phyloP scores from a whole-genome alignment of 306 rosid genomes.

The Castanea crenata region DNA sequence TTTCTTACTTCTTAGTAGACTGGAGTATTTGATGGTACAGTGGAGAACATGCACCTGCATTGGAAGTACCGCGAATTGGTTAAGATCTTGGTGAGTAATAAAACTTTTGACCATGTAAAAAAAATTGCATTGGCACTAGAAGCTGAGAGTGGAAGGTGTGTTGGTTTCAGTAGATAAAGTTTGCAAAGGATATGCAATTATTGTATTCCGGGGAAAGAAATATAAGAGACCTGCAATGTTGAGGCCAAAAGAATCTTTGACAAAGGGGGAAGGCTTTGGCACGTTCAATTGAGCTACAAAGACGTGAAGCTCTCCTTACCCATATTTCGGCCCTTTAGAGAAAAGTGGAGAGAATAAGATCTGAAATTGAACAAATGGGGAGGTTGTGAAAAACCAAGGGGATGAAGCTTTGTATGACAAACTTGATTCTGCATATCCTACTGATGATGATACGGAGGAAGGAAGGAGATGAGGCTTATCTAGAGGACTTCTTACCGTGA shows the following conservation, averaged over 20 bases:
- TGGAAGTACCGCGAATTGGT: constrained; percentile 95
- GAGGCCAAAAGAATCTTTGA: constrained; percentile 92
- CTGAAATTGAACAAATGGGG: constrained; percentile 89
- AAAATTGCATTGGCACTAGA: constrained; percentile 86
- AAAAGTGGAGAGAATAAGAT: constrained; percentile 56
- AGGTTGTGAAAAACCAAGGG: constrained; percentile 59
- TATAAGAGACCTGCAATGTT: constrained; percentile 75
- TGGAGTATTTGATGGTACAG: constrained; percentile 93
- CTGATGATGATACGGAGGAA: constrained; percentile 35
- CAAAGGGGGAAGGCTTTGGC: constrained; percentile 95
- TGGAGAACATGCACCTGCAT: constrained; percentile 98
- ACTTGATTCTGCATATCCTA: constrained; percentile 63
- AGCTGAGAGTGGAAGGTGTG: constrained; percentile 94
- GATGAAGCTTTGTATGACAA: constrained; percentile 64
- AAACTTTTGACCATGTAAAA: constrained; percentile 74
- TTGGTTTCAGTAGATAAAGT: constrained; percentile 88
- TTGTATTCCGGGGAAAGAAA: constrained; percentile 79
- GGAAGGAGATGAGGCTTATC: too few relatives aligned
- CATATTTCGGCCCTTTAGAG: constrained; percentile 64
- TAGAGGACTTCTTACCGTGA: too few relatives aligned
- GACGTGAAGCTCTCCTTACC: constrained; percentile 75
- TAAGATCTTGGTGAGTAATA: constrained; percentile 55
- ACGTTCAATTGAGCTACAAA: constrained; percentile 92
- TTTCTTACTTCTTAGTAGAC: constrained; percentile 91
- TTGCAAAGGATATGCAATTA: constrained; percentile 71